These are phyloP conservation scores for Suillus discolor DNA, from an alignment of 768 basidiomycete genomes.

Conservation along the genomic window DNA sequence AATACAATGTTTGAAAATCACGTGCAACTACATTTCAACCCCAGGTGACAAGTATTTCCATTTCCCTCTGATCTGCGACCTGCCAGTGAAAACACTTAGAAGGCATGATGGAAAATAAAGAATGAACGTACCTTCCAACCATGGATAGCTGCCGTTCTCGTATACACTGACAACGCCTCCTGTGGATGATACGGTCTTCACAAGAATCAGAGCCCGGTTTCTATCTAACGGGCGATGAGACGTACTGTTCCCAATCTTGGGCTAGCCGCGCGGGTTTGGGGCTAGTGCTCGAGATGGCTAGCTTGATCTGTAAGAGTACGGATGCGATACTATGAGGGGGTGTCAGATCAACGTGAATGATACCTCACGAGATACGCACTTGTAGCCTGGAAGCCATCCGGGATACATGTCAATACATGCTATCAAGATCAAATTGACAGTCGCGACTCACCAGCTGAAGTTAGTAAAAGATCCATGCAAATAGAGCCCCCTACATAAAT, in stretches of 20 bases:
- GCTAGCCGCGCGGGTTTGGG: slow-evolving; percentile 39
- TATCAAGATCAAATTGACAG: not conserved
- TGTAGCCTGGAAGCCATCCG: slow-evolving; percentile 74
- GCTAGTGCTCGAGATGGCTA: not conserved
- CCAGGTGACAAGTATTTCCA: slow-evolving; percentile 21
- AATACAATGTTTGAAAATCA: not conserved
- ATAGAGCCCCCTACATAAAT: slow-evolving; percentile 59
- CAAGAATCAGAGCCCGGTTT: slow-evolving; percentile 2
- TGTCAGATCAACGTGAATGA: slow-evolving; percentile 8
- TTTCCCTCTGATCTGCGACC: slow-evolving; percentile 25
- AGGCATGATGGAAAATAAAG: not conserved
- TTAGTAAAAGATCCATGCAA: slow-evolving; percentile 75
- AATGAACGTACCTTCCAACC: slow-evolving; percentile 54
- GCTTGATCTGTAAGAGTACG: slow-evolving; percentile 56
- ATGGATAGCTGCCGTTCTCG: slow-evolving; percentile 65
- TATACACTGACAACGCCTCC: slow-evolving; percentile 66
- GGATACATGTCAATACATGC: not conserved
- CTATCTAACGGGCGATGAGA: slow-evolving; percentile 1
- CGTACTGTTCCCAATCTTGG: slow-evolving; percentile 50
- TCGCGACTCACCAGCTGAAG: slow-evolving; percentile 52
- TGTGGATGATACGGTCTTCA: slow-evolving; percentile 45
- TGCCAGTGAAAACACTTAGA: slow-evolving; percentile 14
- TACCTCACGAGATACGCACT: slow-evolving; percentile 34
- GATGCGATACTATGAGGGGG: slow-evolving; percentile 37
- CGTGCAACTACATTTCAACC: slow-evolving; percentile 6